A percentile compares a stretch with the other conserved stretches of the same genome.
phyloP scores from a whole-genome alignment of 2,329 filamentous ascomycete species.

The Cadophora luteo-olivacea region DNA sequence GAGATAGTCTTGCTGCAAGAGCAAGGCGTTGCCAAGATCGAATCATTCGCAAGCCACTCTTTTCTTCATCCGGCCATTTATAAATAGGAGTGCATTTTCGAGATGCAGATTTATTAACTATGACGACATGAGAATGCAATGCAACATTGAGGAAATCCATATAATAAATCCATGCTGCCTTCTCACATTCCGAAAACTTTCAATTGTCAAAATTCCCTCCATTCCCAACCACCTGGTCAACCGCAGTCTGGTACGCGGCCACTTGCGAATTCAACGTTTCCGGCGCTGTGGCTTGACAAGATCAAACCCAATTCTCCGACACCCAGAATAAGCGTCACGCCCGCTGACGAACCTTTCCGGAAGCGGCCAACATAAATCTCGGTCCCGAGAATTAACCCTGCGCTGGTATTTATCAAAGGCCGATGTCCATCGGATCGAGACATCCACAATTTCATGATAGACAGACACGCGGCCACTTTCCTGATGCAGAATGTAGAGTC shows the following conservation, averaged over 20 bases:
- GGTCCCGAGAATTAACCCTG: constrained; percentile 1
- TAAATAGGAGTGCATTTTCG: not conserved
- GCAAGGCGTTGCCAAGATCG: not conserved
- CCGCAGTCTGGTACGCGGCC: not conserved
- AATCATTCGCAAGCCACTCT: not conserved
- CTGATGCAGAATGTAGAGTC: not conserved
- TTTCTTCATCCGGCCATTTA: not conserved
- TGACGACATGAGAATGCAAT: not conserved
- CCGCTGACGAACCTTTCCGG: not conserved
- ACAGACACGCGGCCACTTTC: constrained; percentile 12
- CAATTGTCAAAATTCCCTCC: too few relatives aligned
- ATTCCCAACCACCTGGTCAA: not conserved
- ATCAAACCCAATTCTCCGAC: not conserved
- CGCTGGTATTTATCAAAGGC: not conserved
- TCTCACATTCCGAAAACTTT: not conserved
- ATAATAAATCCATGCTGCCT: not conserved
- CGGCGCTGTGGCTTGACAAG: not conserved
- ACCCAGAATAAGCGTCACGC: not conserved
- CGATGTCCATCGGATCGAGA: not conserved
- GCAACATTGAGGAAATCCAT: not conserved
- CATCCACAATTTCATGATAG: not conserved
- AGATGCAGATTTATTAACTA: not conserved
- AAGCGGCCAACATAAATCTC: not conserved
- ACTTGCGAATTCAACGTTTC: constrained; percentile 1
- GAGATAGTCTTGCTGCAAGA: not conserved